Conservation (phyloP, 805 yeast genomes). For the Saccharomycopsis sp. region DNA sequence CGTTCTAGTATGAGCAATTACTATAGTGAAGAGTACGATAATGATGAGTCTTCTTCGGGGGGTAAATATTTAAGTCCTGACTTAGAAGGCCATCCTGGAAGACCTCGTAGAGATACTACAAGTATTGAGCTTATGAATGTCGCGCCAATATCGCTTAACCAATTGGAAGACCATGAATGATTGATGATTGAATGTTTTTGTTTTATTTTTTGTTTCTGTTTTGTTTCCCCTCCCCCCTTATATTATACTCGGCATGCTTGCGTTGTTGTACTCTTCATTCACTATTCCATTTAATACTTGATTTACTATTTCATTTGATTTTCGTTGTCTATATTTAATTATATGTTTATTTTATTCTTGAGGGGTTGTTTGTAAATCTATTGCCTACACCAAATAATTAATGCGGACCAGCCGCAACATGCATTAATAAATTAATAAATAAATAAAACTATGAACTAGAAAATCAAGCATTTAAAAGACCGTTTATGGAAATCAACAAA, state of each 20-base stretch:
- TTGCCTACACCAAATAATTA: neutral
- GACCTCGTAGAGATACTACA: slow-evolving; percentile 14
- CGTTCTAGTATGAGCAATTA: slow-evolving; percentile 9
- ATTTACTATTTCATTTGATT: neutral
- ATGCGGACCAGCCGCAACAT: neutral
- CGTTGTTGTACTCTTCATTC: neutral
- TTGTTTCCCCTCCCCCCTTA: neutral
- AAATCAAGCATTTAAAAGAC: neutral
- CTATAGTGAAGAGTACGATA: slow-evolving; percentile 1
- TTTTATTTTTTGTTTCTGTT: slow-evolving; percentile 3
- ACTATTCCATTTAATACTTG: neutral
- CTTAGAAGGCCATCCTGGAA: slow-evolving; percentile 6
- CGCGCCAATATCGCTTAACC: slow-evolving; percentile 18
- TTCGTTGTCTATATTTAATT: neutral
- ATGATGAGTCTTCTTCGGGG: slow-evolving; percentile 1
- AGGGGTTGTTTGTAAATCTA: neutral
- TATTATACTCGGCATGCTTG: neutral
- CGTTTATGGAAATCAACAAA: neutral
- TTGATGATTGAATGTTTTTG: neutral
- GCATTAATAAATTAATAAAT: neutral
- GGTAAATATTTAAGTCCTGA: slow-evolving; percentile 15
- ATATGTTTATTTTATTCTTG: too few relatives aligned
- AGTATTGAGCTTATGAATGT: slow-evolving; percentile 21
- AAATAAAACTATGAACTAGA: neutral
- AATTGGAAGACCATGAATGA: neutral